Base-by-base conservation (phyloP, 2,329 filamentous ascomycete species). In the Massarina eburnea region DNA sequence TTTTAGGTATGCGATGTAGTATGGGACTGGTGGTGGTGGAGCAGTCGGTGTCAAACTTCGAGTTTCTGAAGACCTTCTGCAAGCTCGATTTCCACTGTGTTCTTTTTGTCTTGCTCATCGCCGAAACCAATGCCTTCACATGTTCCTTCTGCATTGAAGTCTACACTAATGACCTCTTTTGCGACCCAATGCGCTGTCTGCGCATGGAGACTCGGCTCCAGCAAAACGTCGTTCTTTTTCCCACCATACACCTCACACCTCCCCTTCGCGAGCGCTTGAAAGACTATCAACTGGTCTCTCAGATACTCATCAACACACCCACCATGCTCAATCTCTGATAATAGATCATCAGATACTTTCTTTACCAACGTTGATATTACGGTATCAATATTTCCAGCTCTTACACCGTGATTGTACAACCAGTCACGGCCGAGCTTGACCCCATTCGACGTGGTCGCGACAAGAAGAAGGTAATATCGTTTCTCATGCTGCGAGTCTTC, bases 271-370 rank as follows among this genome's bases (percentile, higher is more conserved):
- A 85, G 62, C 14, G 78, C 78, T 57, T 83, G 79, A 46, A 82
- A 84, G 1, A 84, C 72, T 1, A 83, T 76, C 20, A 84, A 52
- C 55, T 84, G 81, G 61, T 84, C 82, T 34, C 78, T 68, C 74
- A 82, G 73, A 49, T 75, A 71, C 57, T 75, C 72, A 54, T 84
- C 81, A 3, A 82, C 74, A 52, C 73, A 78, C 0, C 77, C 74
- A 0, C 67, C 71, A 46, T 74, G 68, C 10, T 65, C 59, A 35
- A 80, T 62, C 46, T 83, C 79, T 1, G 52, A 39, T 1, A 72
- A 55, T 26, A 84, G 62, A 8, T 75, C 68, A 1, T 66, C 58
- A 3, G 75, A 68, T 3, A 80, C 78, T 7, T 62, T 60, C 22
- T 72, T 63, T 3, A 75, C 71, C 29, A 82, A 64, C 2, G 59